Evolutionary conservation across 2,329 filamentous ascomycete genomes (phyloP).

Genomic region (Pseudogymnoascus sp.): DNA sequence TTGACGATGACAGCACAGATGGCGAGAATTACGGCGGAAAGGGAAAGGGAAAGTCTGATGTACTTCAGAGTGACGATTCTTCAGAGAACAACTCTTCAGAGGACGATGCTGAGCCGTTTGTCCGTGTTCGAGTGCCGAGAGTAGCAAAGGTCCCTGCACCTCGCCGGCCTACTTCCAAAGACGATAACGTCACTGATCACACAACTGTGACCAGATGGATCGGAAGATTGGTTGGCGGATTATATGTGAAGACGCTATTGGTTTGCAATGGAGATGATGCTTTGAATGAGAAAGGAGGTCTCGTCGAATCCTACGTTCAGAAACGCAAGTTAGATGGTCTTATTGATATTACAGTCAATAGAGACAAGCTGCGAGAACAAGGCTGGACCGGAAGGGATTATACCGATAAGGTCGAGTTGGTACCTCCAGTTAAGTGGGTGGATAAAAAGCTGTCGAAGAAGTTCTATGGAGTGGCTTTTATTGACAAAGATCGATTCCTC

Average conservation of each 20-base stretch:
- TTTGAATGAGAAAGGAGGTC: conserved; percentile 1
- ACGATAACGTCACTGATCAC: background rate
- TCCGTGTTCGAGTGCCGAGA: background rate
- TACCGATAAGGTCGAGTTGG: background rate
- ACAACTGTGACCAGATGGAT: conserved; percentile 9
- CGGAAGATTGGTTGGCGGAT: conserved; percentile 1
- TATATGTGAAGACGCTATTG: conserved; percentile 9
- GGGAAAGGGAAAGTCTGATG: too few species aligned
- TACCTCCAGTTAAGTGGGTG: background rate
- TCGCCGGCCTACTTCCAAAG: background rate
- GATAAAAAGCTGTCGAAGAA: background rate
- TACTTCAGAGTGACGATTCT: background rate
- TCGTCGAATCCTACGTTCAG: background rate
- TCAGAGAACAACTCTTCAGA: background rate
- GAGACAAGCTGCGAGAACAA: conserved; percentile 4
- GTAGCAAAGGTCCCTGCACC: background rate
- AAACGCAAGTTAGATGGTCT: background rate
- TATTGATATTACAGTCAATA: conserved; percentile 9
- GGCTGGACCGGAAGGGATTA: background rate
- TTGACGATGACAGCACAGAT: background rate
- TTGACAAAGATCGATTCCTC: background rate
- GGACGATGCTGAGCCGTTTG: background rate
- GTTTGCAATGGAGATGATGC: conserved; percentile 6
- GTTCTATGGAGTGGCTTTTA: background rate
- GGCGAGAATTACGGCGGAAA: background rate